Percentiles rank a stretch among this genome's conserved stretches.
phyloP scores from a whole-genome alignment of 306 rosid genomes.

The Vicia sativa region DNA sequence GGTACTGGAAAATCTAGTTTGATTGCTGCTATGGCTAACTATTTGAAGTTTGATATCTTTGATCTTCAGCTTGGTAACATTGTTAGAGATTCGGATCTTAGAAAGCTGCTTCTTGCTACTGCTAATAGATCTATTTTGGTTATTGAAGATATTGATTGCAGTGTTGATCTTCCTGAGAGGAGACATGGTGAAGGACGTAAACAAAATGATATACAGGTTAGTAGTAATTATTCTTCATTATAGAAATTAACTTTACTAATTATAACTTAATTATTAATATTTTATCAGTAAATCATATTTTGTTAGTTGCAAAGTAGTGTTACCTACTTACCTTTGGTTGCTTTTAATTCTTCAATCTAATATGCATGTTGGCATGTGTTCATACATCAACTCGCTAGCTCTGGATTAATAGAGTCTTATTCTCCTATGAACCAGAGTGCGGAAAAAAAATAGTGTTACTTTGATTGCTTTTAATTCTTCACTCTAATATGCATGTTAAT shows the following conservation, averaged over 20 bases:
- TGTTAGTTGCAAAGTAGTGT: no score
- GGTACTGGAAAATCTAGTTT: constrained; percentile 94
- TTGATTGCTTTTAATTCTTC: no score
- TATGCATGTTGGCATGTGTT: no score
- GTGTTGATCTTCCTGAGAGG: constrained; percentile 60
- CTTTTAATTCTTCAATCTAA: no score
- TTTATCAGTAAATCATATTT: no score
- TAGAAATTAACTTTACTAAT: background rate
- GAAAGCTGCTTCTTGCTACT: constrained; percentile 67
- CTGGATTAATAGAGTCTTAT: no score
- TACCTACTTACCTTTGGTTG: no score
- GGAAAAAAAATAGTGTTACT: no score
- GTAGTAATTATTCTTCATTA: background rate
- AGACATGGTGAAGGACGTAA: constrained; percentile 47
- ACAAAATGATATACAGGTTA: constrained; percentile 54
- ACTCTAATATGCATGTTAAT: no score
- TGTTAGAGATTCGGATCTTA: constrained; percentile 66
- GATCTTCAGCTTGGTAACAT: constrained; percentile 75
- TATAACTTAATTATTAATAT: no score
- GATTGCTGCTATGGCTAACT: constrained; percentile 90
- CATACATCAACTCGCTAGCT: no score
- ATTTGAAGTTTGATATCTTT: constrained; percentile 80
- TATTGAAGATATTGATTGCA: constrained; percentile 91
- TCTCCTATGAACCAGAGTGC: no score
- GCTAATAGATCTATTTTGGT: constrained; percentile 83